phyloP scores from a whole-genome alignment of 176 grass and related monocot species.

The Olyra latifolia region DNA sequence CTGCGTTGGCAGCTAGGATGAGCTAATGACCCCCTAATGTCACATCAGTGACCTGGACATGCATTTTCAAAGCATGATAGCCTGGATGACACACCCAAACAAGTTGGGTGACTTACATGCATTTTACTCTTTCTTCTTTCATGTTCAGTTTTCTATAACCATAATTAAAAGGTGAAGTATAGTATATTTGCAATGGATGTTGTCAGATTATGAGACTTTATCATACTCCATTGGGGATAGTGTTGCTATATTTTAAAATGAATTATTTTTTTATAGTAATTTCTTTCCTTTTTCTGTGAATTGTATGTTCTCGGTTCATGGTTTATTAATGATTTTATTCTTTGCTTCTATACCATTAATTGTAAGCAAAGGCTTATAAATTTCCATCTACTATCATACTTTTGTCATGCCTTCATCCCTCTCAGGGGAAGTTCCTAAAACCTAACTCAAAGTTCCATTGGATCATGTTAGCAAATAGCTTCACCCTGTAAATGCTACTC shows the following conservation, averaged over 20 bases:
- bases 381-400: neutral
- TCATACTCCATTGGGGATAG: neutral
- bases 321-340: neutral
- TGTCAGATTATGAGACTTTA: neutral
- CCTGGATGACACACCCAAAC: too few relatives aligned
- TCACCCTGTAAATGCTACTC: conserved; percentile 29
- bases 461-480: conserved; percentile 1
- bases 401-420: conserved; percentile 8
- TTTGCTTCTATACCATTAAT: neutral
- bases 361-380: neutral
- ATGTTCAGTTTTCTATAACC: neutral
- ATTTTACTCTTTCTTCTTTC: neutral
- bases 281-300: neutral
- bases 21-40: too few relatives aligned
- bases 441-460: neutral
- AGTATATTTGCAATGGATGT: conserved; percentile 11
- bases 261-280: neutral
- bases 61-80: too few relatives aligned
- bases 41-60: too few relatives aligned
- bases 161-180: conserved; percentile 7
- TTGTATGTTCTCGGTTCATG: neutral
- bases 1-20: too few relatives aligned
- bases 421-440: conserved; percentile 5
- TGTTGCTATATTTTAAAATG: conserved; percentile 10
- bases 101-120: too few relatives aligned